Base-by-base conservation (phyloP, 192 early-diverging fungal genomes). In the Backusella mclennaniae region DNA sequence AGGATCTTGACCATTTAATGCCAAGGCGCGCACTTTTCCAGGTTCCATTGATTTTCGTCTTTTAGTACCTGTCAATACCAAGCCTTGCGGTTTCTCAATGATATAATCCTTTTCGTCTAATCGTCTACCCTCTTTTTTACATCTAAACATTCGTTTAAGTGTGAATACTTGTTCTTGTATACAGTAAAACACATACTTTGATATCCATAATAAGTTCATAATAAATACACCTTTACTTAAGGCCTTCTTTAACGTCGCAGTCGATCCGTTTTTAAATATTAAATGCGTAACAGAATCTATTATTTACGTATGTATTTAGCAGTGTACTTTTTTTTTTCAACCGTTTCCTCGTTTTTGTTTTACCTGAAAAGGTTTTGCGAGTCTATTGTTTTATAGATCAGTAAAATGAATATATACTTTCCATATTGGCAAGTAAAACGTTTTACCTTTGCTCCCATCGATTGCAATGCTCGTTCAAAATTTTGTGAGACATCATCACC, bases 41-140 rank as follows among this genome's bases (percentile, higher is more conserved):
- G 80, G 80, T 53, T 82, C 80, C 80, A 82, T 82, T 23, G 80
- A 82, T 66, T 78, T 82, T n/a, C 80, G 72, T 67, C 80, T 36
- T 59, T 73, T 76, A 3, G 33, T 56, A 2, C 31, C 35, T n/a
- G 73, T 53, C 19, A 44, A 44, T 26, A 77, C 29, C 2, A 82
- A 26, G 2, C 59, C 66, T 15, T 77, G n/a, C 12, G 76, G 73
- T 1, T 66, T 39, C 41, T 77, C 76, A 1, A 82, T 72, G 0
- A 70, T 39, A 52, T 72, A 82, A 2, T 77, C 73, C 21, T 77
- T 74, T 71, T 82, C 80, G 26, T 53, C 53, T 33, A 77, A 14
- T 56, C 78, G 66, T 42, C 19, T 39, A 3, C 52, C 52, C 39
- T 75, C 26, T 33, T 49, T 41, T 70, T 73, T 79, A 49, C 78